These are phyloP conservation scores for Massarina eburnea DNA, from an alignment of 2,329 filamentous ascomycete species.

Conservation along the genomic window DNA sequence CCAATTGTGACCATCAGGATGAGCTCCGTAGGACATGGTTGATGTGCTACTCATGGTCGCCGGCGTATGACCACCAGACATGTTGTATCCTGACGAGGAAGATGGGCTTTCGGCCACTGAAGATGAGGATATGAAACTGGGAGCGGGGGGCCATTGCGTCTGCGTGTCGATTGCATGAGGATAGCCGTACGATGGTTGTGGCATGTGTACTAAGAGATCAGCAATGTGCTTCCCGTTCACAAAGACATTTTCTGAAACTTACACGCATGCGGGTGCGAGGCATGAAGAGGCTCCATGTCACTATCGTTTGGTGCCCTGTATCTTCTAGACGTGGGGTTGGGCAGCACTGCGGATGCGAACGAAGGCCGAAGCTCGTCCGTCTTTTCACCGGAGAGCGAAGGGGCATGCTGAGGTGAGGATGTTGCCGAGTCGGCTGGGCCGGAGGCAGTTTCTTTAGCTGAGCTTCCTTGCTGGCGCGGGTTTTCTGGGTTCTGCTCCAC, in stretches of 20 bases:
- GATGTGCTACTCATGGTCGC: conserved; percentile 39
- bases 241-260: conserved; percentile 10
- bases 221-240: conserved; percentile 2
- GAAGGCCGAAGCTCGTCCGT: conserved; percentile 35
- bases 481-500: conserved; percentile 72
- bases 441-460: conserved; percentile 48
- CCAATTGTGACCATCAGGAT: conserved; percentile 35
- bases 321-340: conserved; percentile 13
- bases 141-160: conserved; percentile 39
- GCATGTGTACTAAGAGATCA: conserved; percentile 33
- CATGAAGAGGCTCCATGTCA: conserved; percentile 30
- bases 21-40: conserved; percentile 37
- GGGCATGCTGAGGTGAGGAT: conserved; percentile 49
- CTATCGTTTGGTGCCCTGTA: conserved; percentile 30
- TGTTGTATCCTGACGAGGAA: conserved; percentile 33
- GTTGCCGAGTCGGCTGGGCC: conserved; percentile 49
- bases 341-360: conserved; percentile 19
- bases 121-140: conserved; percentile 37
- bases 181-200: conserved; percentile 36
- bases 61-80: conserved; percentile 37
- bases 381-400: conserved; percentile 27
- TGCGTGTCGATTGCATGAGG: conserved; percentile 40
- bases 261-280: conserved; percentile 28
- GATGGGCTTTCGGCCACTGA: conserved; percentile 37
- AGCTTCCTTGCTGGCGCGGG: conserved; percentile 47